phyloP scores from a whole-genome alignment of 345 rosid species.

The Eucalyptus globulus region DNA sequence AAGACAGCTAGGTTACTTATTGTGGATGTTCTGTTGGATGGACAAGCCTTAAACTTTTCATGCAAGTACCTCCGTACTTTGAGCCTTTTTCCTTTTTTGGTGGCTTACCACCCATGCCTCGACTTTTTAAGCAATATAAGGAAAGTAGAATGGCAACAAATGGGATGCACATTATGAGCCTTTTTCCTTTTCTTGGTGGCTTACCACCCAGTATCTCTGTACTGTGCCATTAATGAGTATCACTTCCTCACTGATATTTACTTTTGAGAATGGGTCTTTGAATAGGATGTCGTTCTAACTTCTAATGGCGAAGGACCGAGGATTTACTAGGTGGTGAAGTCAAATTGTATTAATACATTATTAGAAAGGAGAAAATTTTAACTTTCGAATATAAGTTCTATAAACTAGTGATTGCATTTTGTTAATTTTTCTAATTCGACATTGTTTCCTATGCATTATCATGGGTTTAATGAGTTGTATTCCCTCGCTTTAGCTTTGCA shows the following conservation, averaged over 20 bases:
- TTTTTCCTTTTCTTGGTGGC: too few relatives aligned
- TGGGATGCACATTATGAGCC: background rate
- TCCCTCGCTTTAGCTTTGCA: constrained; percentile 17
- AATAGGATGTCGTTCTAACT: background rate
- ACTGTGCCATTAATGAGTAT: background rate
- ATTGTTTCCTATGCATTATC: background rate
- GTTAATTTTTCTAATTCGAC: background rate
- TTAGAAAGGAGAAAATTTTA: background rate
- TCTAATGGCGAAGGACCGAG: background rate
- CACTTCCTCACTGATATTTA: background rate
- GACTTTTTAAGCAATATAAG: background rate
- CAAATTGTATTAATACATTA: background rate
- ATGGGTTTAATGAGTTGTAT: background rate
- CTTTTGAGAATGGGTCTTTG: background rate
- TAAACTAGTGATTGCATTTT: background rate
- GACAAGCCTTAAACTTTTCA: background rate
- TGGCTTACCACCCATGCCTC: background rate
- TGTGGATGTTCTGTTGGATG: background rate
- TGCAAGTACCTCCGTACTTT: background rate
- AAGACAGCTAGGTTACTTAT: background rate
- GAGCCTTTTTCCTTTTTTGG: background rate
- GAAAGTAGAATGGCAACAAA: background rate
- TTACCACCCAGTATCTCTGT: too few relatives aligned
- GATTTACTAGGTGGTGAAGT: background rate
- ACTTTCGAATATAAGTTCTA: background rate